Base-by-base conservation (phyloP, 2,329 filamentous ascomycete genomes). In the Myriosclerotinia curreyana region DNA sequence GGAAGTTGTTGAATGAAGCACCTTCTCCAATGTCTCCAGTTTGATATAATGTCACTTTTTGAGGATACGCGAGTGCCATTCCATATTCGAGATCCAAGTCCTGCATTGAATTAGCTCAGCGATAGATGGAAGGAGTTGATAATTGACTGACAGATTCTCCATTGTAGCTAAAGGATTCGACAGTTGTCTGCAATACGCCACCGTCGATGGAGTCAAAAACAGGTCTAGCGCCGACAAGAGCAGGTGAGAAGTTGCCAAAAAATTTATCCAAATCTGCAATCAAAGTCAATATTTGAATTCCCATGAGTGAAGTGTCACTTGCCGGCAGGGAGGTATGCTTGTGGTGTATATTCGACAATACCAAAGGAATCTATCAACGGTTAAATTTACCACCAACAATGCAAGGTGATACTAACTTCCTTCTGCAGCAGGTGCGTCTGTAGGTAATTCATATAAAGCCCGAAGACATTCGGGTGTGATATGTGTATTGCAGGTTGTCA, bases 401-500 rank as follows among this genome's bases (percentile, higher is more conserved):
- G 3, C 44, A 48, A 22, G 34, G 44, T 11, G 14, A 50, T 51
- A 61, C 66, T 66, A 31, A 65, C 66, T 67, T 48, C 55, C 56
- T 42, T 60, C 17, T 25, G 48, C 51, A 48, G 72, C 71, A 5
- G 73, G 71, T 3, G 71, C 72, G 11, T 77, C 76, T 11, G 75
- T 67, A 22, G 80, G 77, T 60, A 80, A 78, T 1, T 72, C 69
- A 68, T 84, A 84, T 25, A 84, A 72, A 17, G 80, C 80, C 50
- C 77, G 77, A 64, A 84, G 77, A 69, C 84, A 87, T 51, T 79
- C 78, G 0, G 82, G 82, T 0, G 82, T 85, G 67, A 86, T 83
- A 66, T 80, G 78, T 31, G 74, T 72, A 68, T 82, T 79, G 70
- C 84, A 87, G 62, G 75, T 71, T 17, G 65, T 60, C 42, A 71